Conservation (phyloP, 2,329 filamentous ascomycete species). For the Fusarium pseudonygamai region DNA sequence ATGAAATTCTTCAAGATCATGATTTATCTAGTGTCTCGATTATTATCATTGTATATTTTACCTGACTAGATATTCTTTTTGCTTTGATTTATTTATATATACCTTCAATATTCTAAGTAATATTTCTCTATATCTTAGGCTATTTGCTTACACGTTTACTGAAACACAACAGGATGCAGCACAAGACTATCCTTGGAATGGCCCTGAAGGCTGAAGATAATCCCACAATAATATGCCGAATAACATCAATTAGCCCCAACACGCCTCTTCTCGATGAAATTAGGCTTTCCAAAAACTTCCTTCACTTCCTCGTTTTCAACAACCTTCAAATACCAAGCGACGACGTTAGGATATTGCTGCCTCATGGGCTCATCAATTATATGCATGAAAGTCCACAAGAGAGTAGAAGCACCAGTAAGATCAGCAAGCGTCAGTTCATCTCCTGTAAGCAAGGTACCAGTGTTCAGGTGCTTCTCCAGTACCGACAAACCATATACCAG, state of each 20-base stretch:
- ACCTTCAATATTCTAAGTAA: not conserved
- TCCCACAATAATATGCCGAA: too few relatives aligned
- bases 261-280: not conserved
- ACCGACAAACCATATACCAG: not conserved
- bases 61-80: not conserved
- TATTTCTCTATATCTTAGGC: not conserved
- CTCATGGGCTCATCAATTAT: conserved; percentile 2
- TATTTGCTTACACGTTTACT: not conserved
- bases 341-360: not conserved
- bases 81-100: not conserved
- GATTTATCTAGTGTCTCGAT: not conserved
- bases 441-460: not conserved
- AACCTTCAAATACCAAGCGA: not conserved
- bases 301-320: not conserved
- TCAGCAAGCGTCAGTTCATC: not conserved
- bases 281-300: not conserved
- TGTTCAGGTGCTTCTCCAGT: not conserved
- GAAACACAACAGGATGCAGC: too few relatives aligned
- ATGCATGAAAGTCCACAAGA: not conserved
- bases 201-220: not conserved
- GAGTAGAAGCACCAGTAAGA: not conserved
- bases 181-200: not conserved
- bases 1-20: not conserved
- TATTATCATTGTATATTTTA: not conserved
- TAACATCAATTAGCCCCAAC: not conserved